Evolutionary conservation across 768 basidiomycete genomes (phyloP).

Genomic region (Lactarius trivialis): DNA sequence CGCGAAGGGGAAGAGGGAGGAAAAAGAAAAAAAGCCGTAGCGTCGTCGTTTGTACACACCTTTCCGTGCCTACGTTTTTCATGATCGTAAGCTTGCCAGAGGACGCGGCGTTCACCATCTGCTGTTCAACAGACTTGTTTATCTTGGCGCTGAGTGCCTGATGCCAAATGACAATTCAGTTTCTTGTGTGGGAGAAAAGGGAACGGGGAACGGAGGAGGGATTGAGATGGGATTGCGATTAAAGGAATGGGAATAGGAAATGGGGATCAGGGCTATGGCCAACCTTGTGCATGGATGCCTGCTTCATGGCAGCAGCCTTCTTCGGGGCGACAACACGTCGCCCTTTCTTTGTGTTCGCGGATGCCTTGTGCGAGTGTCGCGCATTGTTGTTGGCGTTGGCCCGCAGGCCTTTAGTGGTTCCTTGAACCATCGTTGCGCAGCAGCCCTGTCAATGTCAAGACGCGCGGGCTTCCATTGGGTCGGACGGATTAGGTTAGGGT

Average conservation of each 20-base stretch:
- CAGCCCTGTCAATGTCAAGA: background rate
- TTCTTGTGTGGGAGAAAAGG: background rate
- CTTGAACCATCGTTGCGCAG: conserved; percentile 63
- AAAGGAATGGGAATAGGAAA: background rate
- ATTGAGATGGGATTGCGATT: background rate
- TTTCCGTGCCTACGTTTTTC: conserved; percentile 54
- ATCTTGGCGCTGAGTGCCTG: conserved; percentile 87
- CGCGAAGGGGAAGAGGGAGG: background rate
- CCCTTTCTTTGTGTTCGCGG: conserved; percentile 73
- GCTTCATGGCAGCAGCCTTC: conserved; percentile 64
- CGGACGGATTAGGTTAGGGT: conserved; percentile 25
- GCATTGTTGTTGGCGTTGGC: conserved; percentile 42
- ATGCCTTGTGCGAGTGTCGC: conserved; percentile 59
- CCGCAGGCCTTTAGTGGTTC: conserved; percentile 73
- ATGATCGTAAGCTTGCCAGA: conserved; percentile 89
- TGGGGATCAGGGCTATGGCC: conserved; percentile 1
- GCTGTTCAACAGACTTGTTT: conserved; percentile 84
- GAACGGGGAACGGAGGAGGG: background rate
- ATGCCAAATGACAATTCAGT: background rate
- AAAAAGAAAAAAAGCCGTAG: background rate
- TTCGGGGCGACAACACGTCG: conserved; percentile 75
- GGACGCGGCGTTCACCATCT: conserved; percentile 86
- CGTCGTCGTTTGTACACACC: conserved; percentile 23
- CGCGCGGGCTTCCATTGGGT: background rate
- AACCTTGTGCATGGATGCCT: conserved; percentile 75